These are phyloP conservation scores for Leucocoprinus sp. DNA, from an alignment of 768 basidiomycete species.

Conservation along the genomic window DNA sequence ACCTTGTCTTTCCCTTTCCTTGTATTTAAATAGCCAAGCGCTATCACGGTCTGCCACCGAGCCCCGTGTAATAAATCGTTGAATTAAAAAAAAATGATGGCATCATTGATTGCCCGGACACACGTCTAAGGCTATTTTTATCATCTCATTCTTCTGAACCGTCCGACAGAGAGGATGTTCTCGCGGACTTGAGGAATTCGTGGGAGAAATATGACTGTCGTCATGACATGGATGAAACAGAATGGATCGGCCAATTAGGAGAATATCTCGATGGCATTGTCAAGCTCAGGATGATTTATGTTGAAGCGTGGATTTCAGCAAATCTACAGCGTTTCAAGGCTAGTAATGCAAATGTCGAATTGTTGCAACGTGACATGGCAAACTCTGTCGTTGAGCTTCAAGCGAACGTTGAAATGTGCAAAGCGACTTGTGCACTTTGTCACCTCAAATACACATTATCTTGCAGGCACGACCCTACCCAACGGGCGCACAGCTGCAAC, in stretches of 20 bases:
- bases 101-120: slow-evolving; percentile 29
- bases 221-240: slow-evolving; percentile 26
- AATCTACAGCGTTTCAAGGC: slow-evolving; percentile 42
- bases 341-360: slow-evolving; percentile 34
- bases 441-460: slow-evolving; percentile 39
- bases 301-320: slow-evolving; percentile 40
- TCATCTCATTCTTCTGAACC: slow-evolving; percentile 9
- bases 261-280: slow-evolving; percentile 30
- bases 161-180: slow-evolving; percentile 18
- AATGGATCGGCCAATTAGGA: slow-evolving; percentile 33
- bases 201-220: slow-evolving; percentile 28
- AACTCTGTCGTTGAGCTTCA: slow-evolving; percentile 35
- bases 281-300: slow-evolving; percentile 36
- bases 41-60: no score
- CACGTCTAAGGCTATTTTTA: slow-evolving; percentile 26
- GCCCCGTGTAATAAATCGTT: no score
- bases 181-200: slow-evolving; percentile 16
- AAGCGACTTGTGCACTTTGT: slow-evolving; percentile 37
- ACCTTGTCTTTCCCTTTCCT: no score
- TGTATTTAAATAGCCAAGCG: no score
- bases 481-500: slow-evolving; percentile 38
- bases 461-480: slow-evolving; percentile 31
- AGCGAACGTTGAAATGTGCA: slow-evolving; percentile 40
- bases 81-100: no score
- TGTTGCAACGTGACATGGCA: slow-evolving; percentile 36